These are phyloP conservation scores for Pythium phragmiticola DNA, from an alignment of 352 stramenopile genomes.

Conservation along the genomic window DNA sequence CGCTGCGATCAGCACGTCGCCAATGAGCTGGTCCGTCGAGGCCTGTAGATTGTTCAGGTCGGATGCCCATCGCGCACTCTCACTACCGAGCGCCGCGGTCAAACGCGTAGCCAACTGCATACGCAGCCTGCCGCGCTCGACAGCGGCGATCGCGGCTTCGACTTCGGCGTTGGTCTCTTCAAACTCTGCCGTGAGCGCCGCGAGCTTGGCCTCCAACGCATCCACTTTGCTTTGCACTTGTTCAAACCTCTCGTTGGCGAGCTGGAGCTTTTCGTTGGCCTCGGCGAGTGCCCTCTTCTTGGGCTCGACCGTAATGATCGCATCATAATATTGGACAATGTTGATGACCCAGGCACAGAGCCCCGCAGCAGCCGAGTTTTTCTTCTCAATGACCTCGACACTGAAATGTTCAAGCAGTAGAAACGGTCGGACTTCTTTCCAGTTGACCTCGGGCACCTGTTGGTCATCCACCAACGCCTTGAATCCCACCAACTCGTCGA, in stretches of 20 bases:
- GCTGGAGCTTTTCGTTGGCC: slow-evolving; percentile 74
- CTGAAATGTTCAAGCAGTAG: slow-evolving; percentile 78
- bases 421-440: slow-evolving; percentile 81
- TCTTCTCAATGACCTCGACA: slow-evolving; percentile 82
- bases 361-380: slow-evolving; percentile 74
- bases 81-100: slow-evolving; percentile 89
- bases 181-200: slow-evolving; percentile 75
- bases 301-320: slow-evolving; percentile 92
- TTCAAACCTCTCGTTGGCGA: slow-evolving; percentile 87
- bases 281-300: slow-evolving; percentile 87
- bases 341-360: slow-evolving; percentile 86
- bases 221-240: slow-evolving; percentile 88
- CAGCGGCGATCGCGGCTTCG: slow-evolving; percentile 82
- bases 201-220: slow-evolving; percentile 87
- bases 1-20: slow-evolving; percentile 89
- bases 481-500: slow-evolving; percentile 89
- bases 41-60: slow-evolving; percentile 80
- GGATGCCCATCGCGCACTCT: slow-evolving; percentile 90
- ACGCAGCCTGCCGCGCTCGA: slow-evolving; percentile 84
- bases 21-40: slow-evolving; percentile 79
- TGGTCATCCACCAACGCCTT: slow-evolving; percentile 67
- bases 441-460: slow-evolving; percentile 72
- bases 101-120: slow-evolving; percentile 92
- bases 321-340: slow-evolving; percentile 95
- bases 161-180: slow-evolving; percentile 89